Percentiles rank a stretch among this genome's conserved stretches.
Conservation (phyloP, 2,329 filamentous ascomycete genomes). For the Cladosporium sp. region DNA sequence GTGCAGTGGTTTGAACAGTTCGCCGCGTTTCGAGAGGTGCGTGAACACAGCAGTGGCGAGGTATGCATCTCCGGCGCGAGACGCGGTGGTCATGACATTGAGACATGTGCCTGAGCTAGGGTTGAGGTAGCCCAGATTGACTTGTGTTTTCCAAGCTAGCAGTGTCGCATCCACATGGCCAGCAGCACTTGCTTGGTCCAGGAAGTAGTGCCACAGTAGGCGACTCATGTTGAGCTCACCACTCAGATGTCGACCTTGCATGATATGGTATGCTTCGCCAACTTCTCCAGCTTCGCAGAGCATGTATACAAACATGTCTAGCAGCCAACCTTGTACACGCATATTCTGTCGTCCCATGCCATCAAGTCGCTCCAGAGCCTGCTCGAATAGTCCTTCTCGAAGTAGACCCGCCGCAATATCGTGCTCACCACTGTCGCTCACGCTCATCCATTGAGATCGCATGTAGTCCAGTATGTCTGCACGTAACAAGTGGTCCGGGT, state of each 20-base stretch:
- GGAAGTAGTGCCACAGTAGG: conserved; percentile 66
- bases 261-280: conserved; percentile 71
- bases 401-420: conserved; percentile 72
- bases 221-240: conserved; percentile 46
- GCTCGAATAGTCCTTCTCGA: conserved; percentile 78
- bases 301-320: conserved; percentile 73
- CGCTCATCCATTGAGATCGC: conserved; percentile 68
- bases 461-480: conserved; percentile 71
- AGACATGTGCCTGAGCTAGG: conserved; percentile 66
- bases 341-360: conserved; percentile 52
- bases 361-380: conserved; percentile 71
- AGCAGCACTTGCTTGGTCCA: conserved; percentile 71
- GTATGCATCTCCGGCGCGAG: conserved; percentile 64
- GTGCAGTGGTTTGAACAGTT: conserved; percentile 64
- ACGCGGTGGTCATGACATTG: conserved; percentile 70
- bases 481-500: conserved; percentile 80
- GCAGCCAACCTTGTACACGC: conserved; percentile 63
- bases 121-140: conserved; percentile 59
- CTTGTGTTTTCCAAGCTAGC: conserved; percentile 70
- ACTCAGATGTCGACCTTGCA: conserved; percentile 58
- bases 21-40: conserved; percentile 59
- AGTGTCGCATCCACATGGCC: conserved; percentile 62
- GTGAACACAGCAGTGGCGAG: conserved; percentile 73
- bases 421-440: conserved; percentile 63
- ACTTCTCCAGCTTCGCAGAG: conserved; percentile 72